These are phyloP conservation scores for Agaricus subrufescens DNA, from an alignment of 768 basidiomycete species.

Conservation along the genomic window DNA sequence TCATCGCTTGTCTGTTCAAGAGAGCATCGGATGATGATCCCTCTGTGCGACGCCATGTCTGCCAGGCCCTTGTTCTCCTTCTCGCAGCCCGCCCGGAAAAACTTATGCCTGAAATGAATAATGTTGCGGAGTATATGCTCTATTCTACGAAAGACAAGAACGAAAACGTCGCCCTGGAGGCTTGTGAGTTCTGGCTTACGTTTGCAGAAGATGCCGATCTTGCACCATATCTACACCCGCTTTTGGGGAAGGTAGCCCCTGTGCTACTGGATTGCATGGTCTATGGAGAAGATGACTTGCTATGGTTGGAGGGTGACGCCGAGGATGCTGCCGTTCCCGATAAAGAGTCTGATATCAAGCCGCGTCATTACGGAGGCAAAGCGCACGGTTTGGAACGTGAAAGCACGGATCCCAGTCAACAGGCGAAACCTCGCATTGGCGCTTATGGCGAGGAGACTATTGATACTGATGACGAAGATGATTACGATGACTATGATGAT, in stretches of 20 bases:
- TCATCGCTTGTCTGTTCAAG: conserved; percentile 91
- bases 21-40: conserved; percentile 91
- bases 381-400: conserved; percentile 83
- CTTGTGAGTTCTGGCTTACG: conserved; percentile 99
- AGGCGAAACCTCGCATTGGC: conserved; percentile 42
- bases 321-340: conserved; percentile 91
- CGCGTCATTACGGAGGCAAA: conserved; percentile 85
- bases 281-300: conserved; percentile 93
- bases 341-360: conserved; percentile 94
- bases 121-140: conserved; percentile 98
- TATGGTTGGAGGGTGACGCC: conserved; percentile 89
- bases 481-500: conserved; percentile 81
- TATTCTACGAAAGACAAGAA: conserved; percentile 98
- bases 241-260: conserved; percentile 88
- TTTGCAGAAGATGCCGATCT: conserved; percentile 95
- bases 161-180: conserved; percentile 94
- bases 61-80: conserved; percentile 90
- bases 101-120: conserved; percentile 91
- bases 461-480: conserved; percentile 85
- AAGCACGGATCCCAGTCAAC: conserved; percentile 27
- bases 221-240: conserved; percentile 76
- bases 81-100: conserved; percentile 93
- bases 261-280: conserved; percentile 97
- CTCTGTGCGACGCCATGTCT: conserved; percentile 93
- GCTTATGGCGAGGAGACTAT: conserved; percentile 79